These are phyloP conservation scores for Celoporthe dispersa DNA, from an alignment of 2,329 filamentous ascomycete species.

Conservation along the genomic window DNA sequence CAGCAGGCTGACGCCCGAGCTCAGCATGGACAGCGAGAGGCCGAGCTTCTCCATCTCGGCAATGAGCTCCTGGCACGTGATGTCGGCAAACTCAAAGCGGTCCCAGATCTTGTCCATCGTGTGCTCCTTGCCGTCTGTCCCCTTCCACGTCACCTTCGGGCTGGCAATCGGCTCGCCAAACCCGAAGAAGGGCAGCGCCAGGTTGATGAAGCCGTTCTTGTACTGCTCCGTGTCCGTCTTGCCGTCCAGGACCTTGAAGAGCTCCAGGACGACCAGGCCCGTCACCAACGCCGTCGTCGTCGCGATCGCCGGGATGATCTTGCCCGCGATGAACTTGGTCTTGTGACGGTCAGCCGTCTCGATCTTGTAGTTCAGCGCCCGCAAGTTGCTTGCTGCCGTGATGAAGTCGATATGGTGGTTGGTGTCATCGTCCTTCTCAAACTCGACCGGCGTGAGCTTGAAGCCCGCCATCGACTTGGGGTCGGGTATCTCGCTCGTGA, in stretches of 20 bases:
- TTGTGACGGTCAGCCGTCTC: conserved; percentile 90
- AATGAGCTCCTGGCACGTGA: conserved; percentile 83
- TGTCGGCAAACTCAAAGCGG: conserved; percentile 86
- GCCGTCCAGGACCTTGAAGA: conserved; percentile 96
- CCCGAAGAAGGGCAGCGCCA: conserved; percentile 95
- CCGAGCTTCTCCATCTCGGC: conserved; percentile 81
- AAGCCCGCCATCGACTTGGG: conserved; percentile 84
- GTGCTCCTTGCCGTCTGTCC: conserved; percentile 73
- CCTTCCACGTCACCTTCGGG: conserved; percentile 88
- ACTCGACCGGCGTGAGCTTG: conserved; percentile 89
- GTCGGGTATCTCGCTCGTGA: conserved; percentile 74
- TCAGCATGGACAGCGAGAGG: conserved; percentile 86
- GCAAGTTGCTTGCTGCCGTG: conserved; percentile 92
- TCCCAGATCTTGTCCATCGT: conserved; percentile 97
- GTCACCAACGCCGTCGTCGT: conserved; percentile 96
- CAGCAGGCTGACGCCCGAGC: conserved; percentile 92
- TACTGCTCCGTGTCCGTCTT: conserved; percentile 98
- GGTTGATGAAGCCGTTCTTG: conserved; percentile 98
- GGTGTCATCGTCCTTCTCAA: conserved; percentile 96
- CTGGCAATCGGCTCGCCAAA: conserved; percentile 97
- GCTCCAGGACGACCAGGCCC: conserved; percentile 86
- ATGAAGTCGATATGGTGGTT: conserved; percentile 99
- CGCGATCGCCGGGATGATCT: conserved; percentile 98
- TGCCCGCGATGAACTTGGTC: conserved; percentile 99
- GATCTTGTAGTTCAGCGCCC: conserved; percentile 98